Evolutionary conservation across 306 rosid species (phyloP).

Genomic region (Cotoneaster glaucophyllus): DNA sequence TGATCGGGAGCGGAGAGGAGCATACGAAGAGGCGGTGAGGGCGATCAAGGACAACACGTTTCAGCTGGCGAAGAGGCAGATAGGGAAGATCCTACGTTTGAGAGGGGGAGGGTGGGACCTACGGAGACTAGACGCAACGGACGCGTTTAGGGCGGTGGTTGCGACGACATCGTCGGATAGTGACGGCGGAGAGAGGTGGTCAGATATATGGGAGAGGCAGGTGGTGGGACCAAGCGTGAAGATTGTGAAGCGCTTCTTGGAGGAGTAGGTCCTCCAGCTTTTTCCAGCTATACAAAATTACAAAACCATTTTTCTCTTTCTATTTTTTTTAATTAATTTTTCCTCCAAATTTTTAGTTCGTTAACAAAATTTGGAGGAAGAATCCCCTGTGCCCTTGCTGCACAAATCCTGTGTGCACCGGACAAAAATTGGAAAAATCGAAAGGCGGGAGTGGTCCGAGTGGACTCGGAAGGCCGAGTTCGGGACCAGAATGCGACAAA

Average conservation of each 20-base stretch:
- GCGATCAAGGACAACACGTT: constrained; percentile 75
- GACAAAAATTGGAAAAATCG: background rate
- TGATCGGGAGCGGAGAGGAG: constrained; percentile 37
- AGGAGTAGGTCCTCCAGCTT: constrained; percentile 64
- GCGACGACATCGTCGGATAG: constrained; percentile 22
- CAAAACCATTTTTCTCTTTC: background rate
- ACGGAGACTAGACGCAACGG: constrained; percentile 72
- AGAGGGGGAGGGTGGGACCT: constrained; percentile 71
- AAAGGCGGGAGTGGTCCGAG: background rate
- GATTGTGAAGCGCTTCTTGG: constrained; percentile 87
- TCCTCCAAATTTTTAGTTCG: constrained; percentile 4
- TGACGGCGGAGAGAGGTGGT: constrained; percentile 22
- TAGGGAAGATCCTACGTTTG: constrained; percentile 49
- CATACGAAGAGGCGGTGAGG: constrained; percentile 63
- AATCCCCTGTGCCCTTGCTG: background rate
- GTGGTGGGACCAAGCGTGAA: constrained; percentile 85
- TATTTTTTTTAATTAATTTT: background rate
- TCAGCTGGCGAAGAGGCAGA: constrained; percentile 59
- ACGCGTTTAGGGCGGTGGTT: constrained; percentile 45
- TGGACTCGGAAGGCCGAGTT: background rate
- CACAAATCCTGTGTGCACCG: background rate
- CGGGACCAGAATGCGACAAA: background rate
- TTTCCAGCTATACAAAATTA: constrained; percentile 44
- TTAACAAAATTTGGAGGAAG: constrained; percentile 8
- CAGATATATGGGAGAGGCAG: constrained; percentile 64